Conservation (phyloP, 257 asterid species). For the Gentiana dahurica region DNA sequence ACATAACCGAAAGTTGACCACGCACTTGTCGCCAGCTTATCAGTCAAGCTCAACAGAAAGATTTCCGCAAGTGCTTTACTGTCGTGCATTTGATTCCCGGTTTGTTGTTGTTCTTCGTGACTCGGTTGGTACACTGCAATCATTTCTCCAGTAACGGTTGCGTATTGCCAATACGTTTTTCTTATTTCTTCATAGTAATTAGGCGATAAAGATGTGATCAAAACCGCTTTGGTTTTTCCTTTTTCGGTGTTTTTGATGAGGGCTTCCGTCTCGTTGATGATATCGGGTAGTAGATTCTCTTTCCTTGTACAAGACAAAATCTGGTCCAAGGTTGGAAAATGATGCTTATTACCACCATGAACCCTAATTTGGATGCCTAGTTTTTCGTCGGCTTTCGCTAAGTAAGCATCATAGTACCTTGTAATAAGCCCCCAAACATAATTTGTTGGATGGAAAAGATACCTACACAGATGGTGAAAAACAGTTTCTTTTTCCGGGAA, state of each 20-base stretch:
- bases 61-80: slow-evolving; percentile 65
- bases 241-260: slow-evolving; percentile 6
- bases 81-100: slow-evolving; percentile 39
- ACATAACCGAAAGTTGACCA: slow-evolving; percentile 82
- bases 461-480: slow-evolving; percentile 65
- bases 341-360: slow-evolving; percentile 24
- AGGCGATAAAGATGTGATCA: slow-evolving; percentile 44
- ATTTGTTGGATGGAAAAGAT: slow-evolving; percentile 70
- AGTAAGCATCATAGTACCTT: slow-evolving; percentile 47
- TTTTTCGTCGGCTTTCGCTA: slow-evolving; percentile 45
- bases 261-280: slow-evolving; percentile 14
- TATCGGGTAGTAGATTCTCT: slow-evolving; percentile 41
- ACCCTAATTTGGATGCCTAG: slow-evolving; percentile 63
- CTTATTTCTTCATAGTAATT: slow-evolving; percentile 52
- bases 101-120: slow-evolving; percentile 47
- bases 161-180: slow-evolving; percentile 51
- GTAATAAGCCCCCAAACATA: slow-evolving; percentile 58
- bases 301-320: slow-evolving; percentile 39
- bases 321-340: slow-evolving; percentile 44
- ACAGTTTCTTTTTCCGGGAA: slow-evolving; percentile 63
- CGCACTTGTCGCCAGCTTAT: slow-evolving; percentile 58
- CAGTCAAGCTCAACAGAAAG: slow-evolving; percentile 53
- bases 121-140: slow-evolving; percentile 48
- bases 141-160: slow-evolving; percentile 48
- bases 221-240: slow-evolving; percentile 31